These are phyloP conservation scores for Phytopythium mirpurense DNA, from an alignment of 352 stramenopile species.

Conservation along the genomic window DNA sequence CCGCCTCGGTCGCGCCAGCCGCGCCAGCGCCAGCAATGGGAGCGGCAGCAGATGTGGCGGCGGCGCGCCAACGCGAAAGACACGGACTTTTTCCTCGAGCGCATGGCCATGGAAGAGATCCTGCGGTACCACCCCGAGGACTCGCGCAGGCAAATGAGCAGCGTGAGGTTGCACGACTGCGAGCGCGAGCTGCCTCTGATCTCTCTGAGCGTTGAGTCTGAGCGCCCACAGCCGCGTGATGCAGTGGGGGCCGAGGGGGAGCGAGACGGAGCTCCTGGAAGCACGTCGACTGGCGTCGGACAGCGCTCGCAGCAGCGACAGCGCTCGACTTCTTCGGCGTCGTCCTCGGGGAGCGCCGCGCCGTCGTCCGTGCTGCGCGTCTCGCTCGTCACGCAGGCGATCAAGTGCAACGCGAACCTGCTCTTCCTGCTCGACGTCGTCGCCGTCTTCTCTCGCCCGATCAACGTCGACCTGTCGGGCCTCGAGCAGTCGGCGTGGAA, in stretches of 20 bases:
- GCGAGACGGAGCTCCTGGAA: slow-evolving; percentile 1
- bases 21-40: slow-evolving; percentile 5
- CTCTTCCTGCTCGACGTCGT: slow-evolving; percentile 66
- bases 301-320: not conserved
- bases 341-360: slow-evolving; percentile 5
- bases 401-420: slow-evolving; percentile 76
- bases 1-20: not conserved
- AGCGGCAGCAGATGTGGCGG: slow-evolving; percentile 10
- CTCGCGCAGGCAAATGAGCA: slow-evolving; percentile 65
- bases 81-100: slow-evolving; percentile 58
- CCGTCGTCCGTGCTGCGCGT: slow-evolving; percentile 33
- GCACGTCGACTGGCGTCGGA: not conserved
- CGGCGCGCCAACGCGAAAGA: slow-evolving; percentile 8
- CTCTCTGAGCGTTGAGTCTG: slow-evolving; percentile 55
- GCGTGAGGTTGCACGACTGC: slow-evolving; percentile 59
- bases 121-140: slow-evolving; percentile 54
- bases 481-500: slow-evolving; percentile 70
- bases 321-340: not conserved
- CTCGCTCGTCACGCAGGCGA: slow-evolving; percentile 71
- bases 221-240: slow-evolving; percentile 12
- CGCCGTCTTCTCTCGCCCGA: slow-evolving; percentile 64
- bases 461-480: slow-evolving; percentile 70
- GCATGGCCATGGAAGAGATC: slow-evolving; percentile 73
- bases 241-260: slow-evolving; percentile 15
- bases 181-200: slow-evolving; percentile 66